phyloP scores from a whole-genome alignment of 306 rosid species.

The Astragalus membranaceus region DNA sequence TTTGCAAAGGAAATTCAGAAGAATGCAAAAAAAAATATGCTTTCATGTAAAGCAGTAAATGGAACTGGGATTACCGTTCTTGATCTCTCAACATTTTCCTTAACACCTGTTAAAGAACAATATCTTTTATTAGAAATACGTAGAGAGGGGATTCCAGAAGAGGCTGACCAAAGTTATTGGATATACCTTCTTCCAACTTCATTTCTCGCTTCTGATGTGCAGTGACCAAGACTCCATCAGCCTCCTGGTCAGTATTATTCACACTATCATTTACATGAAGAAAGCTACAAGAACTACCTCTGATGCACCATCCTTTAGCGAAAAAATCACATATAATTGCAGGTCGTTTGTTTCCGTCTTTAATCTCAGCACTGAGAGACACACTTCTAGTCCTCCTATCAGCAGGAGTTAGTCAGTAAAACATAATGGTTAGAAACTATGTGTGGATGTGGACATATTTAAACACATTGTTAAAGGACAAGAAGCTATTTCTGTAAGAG shows the following conservation, averaged over 20 bases:
- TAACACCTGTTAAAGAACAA: slow-evolving; percentile 46
- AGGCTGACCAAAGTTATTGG: slow-evolving; percentile 23
- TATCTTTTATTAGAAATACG: slow-evolving; percentile 29
- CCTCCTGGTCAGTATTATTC: slow-evolving; percentile 29
- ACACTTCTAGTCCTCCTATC: slow-evolving; percentile 35
- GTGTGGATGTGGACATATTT: slow-evolving; percentile 19
- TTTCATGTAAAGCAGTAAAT: slow-evolving; percentile 32
- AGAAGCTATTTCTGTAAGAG: slow-evolving; percentile 21
- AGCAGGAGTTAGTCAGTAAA: slow-evolving; percentile 45
- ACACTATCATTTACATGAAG: slow-evolving; percentile 57
- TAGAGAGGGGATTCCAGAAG: slow-evolving; percentile 29
- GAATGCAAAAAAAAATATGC: slow-evolving; percentile 26
- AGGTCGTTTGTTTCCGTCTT: slow-evolving; percentile 45
- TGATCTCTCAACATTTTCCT: slow-evolving; percentile 34
- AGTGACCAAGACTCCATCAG: slow-evolving; percentile 41
- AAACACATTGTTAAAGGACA: slow-evolving; percentile 20
- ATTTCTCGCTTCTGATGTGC: slow-evolving; percentile 39
- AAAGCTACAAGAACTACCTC: slow-evolving; percentile 82
- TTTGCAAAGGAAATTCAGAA: slow-evolving; percentile 35
- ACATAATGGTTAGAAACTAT: slow-evolving; percentile 35
- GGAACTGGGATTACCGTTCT: slow-evolving; percentile 36
- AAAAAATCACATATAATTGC: slow-evolving; percentile 60
- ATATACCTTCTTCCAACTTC: slow-evolving; percentile 68
- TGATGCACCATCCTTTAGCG: slow-evolving; percentile 94
- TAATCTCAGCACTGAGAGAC: slow-evolving; percentile 50